These are phyloP conservation scores for Globisporangium perplexum DNA, from an alignment of 352 stramenopile genomes.

Conservation along the genomic window DNA sequence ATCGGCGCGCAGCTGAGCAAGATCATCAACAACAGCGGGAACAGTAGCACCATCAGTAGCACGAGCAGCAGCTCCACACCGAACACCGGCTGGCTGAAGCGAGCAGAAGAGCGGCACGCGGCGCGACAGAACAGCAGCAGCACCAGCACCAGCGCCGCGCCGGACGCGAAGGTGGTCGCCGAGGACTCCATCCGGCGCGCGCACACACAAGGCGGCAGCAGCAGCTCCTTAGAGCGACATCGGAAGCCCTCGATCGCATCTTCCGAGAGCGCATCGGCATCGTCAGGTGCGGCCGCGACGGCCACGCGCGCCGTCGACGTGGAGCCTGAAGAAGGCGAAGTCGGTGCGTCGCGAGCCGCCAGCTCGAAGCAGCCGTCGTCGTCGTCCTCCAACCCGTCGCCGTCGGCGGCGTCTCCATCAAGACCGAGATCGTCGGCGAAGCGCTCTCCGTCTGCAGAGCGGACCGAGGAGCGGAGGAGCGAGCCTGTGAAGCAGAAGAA, in stretches of 20 bases:
- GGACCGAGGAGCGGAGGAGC: slow-evolving; percentile 1
- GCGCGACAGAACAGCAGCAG: slow-evolving; percentile 32
- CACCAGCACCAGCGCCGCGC: slow-evolving; percentile 13
- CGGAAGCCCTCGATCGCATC: slow-evolving; percentile 31
- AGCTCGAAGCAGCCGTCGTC: slow-evolving; percentile 9
- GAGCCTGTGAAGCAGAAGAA: slow-evolving; percentile 18
- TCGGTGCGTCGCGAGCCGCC: slow-evolving; percentile 12
- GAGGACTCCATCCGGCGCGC: slow-evolving; percentile 42
- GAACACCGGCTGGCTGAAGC: slow-evolving; percentile 49
- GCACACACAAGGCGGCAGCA: slow-evolving; percentile 18
- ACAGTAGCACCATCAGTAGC: slow-evolving; percentile 20
- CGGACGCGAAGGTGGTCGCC: background rate
- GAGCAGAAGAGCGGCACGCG: slow-evolving; percentile 55
- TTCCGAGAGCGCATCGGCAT: slow-evolving; percentile 10
- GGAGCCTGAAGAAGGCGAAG: slow-evolving; percentile 52
- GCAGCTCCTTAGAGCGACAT: slow-evolving; percentile 14
- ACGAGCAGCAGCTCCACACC: slow-evolving; percentile 32
- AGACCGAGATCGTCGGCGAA: slow-evolving; percentile 18
- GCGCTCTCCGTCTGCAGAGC: slow-evolving; percentile 21
- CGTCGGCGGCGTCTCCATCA: slow-evolving; percentile 1
- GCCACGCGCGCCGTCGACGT: slow-evolving; percentile 15
- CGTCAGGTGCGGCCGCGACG: slow-evolving; percentile 11
- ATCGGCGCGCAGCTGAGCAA: slow-evolving; percentile 66
- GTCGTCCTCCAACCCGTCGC: no score
- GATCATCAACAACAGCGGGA: slow-evolving; percentile 52